Conservation (phyloP, 2,329 filamentous ascomycete genomes). For the Ilyonectria robusta region DNA sequence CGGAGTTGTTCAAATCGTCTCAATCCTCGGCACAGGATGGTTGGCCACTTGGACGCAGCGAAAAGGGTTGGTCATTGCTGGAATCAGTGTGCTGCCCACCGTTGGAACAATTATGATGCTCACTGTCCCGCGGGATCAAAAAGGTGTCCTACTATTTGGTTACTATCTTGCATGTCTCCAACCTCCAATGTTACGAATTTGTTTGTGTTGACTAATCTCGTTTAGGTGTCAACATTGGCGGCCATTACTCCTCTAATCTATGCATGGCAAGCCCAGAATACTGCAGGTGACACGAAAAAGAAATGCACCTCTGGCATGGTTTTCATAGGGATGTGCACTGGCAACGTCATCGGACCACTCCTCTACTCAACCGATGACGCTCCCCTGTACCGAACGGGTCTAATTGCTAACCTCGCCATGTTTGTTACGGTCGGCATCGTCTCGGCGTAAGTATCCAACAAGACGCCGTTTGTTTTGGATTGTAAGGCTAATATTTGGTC, state of each 20-base stretch:
- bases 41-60: constrained; percentile 65
- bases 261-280: constrained; percentile 68
- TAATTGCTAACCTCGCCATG: constrained; percentile 69
- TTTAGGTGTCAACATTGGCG: neutral
- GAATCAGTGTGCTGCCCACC: constrained; percentile 67
- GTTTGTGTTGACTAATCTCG: too few species aligned
- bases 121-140: constrained; percentile 60
- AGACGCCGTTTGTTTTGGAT: neutral
- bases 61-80: constrained; percentile 67
- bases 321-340: constrained; percentile 71
- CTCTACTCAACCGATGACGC: constrained; percentile 62
- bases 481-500: neutral
- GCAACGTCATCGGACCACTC: constrained; percentile 73
- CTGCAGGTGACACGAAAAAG: constrained; percentile 74
- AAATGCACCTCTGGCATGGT: constrained; percentile 70
- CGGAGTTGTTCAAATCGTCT: constrained; percentile 71
- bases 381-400: constrained; percentile 59
- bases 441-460: neutral
- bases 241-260: constrained; percentile 60
- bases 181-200: too few species aligned
- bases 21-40: constrained; percentile 66
- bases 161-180: constrained; percentile 58
- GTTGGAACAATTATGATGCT: constrained; percentile 61
- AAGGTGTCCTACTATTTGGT: constrained; percentile 64
- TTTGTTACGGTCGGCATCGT: constrained; percentile 70